phyloP scores from a whole-genome alignment of 495 filamentous ascomycete species.

The Aspergillus campestris region DNA sequence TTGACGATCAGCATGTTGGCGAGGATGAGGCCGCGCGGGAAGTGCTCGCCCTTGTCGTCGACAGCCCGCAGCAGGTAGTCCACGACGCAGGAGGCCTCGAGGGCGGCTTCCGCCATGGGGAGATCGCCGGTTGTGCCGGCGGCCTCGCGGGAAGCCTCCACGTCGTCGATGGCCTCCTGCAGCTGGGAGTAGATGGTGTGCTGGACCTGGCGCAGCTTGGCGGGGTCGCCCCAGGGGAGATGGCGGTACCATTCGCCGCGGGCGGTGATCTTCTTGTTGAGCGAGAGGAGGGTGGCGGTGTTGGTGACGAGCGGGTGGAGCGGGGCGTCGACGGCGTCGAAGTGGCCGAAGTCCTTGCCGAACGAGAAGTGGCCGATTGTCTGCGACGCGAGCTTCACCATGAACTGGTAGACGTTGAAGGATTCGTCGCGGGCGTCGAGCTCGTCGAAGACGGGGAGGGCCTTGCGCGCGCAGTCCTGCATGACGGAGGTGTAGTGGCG shows the following conservation, averaged over 20 bases:
- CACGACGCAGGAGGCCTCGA: slow-evolving; percentile 34
- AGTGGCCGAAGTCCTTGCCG: slow-evolving; percentile 42
- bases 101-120: slow-evolving; percentile 38
- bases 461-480: slow-evolving; percentile 31
- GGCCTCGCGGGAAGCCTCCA: slow-evolving; percentile 10
- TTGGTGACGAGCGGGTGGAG: slow-evolving; percentile 27
- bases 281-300: slow-evolving; percentile 29
- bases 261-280: slow-evolving; percentile 44
- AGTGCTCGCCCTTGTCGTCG: slow-evolving; percentile 42
- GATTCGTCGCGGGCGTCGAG: slow-evolving; percentile 35
- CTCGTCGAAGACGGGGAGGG: slow-evolving; percentile 43
- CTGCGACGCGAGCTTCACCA: slow-evolving; percentile 46
- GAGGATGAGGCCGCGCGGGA: slow-evolving; percentile 30
- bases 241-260: slow-evolving; percentile 40
- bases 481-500: slow-evolving; percentile 44
- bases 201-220: slow-evolving; percentile 22
- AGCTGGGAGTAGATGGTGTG: slow-evolving; percentile 16
- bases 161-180: slow-evolving; percentile 16
- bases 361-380: slow-evolving; percentile 40
- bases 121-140: slow-evolving; percentile 21
- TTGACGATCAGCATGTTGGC: slow-evolving; percentile 25
- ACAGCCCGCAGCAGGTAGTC: slow-evolving; percentile 39
- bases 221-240: slow-evolving; percentile 45
- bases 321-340: slow-evolving; percentile 30
- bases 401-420: slow-evolving; percentile 50